A percentile compares a stretch with the other conserved stretches of the same genome.
Evolutionary conservation across 139 green algal genomes (phyloP).

Genomic region (Cymbomonas tetramitiformis): DNA sequence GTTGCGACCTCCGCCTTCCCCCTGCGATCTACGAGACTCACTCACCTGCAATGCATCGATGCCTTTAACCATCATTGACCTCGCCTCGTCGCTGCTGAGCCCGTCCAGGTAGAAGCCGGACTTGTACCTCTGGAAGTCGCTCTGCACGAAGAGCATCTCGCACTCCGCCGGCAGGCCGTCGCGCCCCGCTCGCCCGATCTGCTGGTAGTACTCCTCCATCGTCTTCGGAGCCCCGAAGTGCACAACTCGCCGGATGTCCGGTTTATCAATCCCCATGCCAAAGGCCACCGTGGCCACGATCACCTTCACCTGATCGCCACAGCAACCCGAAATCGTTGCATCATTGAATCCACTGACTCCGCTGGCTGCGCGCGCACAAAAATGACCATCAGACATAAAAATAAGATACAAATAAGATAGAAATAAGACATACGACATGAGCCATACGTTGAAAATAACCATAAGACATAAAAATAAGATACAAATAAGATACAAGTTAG

Average conservation of each 20-base stretch:
- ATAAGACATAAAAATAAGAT: no score
- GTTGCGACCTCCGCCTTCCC: no score
- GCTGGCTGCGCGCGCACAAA: no score
- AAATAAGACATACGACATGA: no score
- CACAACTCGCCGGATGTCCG: constrained; percentile 26
- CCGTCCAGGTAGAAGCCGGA: not conserved
- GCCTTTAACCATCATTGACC: not conserved
- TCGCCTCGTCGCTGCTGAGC: not conserved
- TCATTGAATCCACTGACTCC: no score
- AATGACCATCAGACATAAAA: no score
- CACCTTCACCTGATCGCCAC: constrained; percentile 3
- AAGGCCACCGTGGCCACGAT: constrained; percentile 39
- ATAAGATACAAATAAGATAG: no score
- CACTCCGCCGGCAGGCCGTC: constrained; percentile 8
- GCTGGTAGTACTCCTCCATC: constrained; percentile 35
- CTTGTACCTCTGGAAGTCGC: constrained; percentile 4
- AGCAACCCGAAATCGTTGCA: no score
- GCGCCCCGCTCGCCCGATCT: constrained; percentile 28
- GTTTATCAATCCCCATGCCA: constrained; percentile 39
- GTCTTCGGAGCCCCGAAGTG: constrained; percentile 31
- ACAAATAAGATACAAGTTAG: no score
- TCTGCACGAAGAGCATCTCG: not conserved
- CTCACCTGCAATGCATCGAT: constrained; percentile 4
- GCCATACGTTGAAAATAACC: no score
- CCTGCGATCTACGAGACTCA: no score